A percentile compares a stretch with the other conserved stretches of the same genome.
Evolutionary conservation across 176 grass and related monocot genomes (phyloP).

Genomic region (Oryza nivara): DNA sequence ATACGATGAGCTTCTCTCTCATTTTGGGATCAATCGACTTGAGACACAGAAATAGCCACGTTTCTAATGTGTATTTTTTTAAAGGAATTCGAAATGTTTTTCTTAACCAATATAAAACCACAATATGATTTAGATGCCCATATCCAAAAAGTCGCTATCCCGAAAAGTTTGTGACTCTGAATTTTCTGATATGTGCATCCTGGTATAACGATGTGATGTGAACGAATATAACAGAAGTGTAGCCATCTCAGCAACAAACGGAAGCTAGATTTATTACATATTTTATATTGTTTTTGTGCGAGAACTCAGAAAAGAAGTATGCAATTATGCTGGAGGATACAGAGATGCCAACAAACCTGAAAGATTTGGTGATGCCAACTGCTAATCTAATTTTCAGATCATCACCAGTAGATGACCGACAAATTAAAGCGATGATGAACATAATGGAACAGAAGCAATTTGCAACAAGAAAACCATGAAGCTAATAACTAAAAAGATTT

Average conservation of each 20-base stretch:
- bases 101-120: background rate
- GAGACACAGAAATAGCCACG: background rate
- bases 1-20: background rate
- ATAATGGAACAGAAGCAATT: background rate
- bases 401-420: constrained; percentile 36
- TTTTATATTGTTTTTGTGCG: background rate
- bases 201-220: constrained; percentile 28
- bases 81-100: background rate
- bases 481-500: background rate
- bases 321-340: constrained; percentile 19
- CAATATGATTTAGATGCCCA: constrained; percentile 1
- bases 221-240: constrained; percentile 38
- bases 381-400: constrained; percentile 9
- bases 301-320: background rate
- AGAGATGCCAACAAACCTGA: constrained; percentile 33
- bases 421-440: background rate
- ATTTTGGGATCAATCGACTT: background rate
- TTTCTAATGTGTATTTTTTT: background rate
- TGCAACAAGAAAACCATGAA: constrained; percentile 1
- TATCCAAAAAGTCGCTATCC: constrained; percentile 33
- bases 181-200: constrained; percentile 14
- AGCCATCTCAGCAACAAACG: constrained; percentile 41
- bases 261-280: background rate
- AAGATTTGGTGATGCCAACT: constrained; percentile 23
- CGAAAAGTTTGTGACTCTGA: constrained; percentile 10